Evolutionary conservation across 225 moss, liverwort and hornwort species (phyloP).

Genomic region (Marchantia paleacea): DNA sequence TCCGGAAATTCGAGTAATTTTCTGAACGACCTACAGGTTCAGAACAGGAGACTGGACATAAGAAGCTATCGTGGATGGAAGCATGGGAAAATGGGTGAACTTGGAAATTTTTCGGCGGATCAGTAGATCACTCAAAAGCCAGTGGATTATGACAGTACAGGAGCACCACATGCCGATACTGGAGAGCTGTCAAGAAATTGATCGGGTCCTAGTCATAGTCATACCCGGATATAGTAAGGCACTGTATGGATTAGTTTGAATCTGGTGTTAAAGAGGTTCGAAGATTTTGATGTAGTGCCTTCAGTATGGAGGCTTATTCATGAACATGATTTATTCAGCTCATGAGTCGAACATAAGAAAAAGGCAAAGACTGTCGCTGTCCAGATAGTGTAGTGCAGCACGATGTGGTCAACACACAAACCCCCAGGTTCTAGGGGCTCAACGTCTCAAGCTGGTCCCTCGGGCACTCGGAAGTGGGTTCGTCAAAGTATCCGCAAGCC

Average conservation of each 20-base stretch:
- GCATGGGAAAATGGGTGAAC: neutral
- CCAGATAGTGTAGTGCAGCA: neutral
- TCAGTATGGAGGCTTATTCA: neutral
- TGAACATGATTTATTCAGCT: neutral
- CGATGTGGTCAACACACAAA: constrained; percentile 43
- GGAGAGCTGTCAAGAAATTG: neutral
- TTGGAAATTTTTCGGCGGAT: neutral
- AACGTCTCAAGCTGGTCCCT: constrained; percentile 24
- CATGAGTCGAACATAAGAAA: neutral
- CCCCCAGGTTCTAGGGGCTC: constrained; percentile 14
- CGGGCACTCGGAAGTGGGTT: constrained; percentile 37
- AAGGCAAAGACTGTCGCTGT: neutral
- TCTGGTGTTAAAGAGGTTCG: neutral
- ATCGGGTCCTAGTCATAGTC: neutral
- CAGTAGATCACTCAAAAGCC: neutral
- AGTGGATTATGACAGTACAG: neutral
- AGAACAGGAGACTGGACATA: neutral
- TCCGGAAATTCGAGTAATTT: neutral
- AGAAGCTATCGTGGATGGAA: neutral
- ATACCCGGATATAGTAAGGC: neutral
- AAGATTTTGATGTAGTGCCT: neutral
- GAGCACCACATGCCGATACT: neutral
- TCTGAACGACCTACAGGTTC: neutral
- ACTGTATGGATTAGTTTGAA: neutral
- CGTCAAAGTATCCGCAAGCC: constrained; percentile 39